Percentiles rank a stretch among this genome's conserved stretches.
Evolutionary conservation across 305 asterid species (phyloP).

Genomic region (Rubia tinctorum): DNA sequence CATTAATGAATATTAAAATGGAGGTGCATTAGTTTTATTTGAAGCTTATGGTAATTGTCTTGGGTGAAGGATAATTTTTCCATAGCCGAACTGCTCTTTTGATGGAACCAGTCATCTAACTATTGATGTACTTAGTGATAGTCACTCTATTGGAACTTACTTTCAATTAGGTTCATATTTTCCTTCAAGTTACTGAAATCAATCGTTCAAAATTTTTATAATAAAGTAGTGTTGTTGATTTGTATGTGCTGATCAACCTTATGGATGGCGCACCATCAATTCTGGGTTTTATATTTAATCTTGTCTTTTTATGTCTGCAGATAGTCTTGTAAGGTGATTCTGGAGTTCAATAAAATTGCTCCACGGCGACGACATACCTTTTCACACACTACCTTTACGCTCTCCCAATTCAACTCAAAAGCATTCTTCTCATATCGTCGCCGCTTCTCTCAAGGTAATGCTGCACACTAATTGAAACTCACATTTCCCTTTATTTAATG

Average conservation of each 20-base stretch:
- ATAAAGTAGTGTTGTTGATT: too few species aligned
- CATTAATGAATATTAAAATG: too few species aligned
- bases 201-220: too few species aligned
- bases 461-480: background rate
- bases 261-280: too few species aligned
- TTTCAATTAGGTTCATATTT: background rate
- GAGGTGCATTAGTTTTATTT: background rate
- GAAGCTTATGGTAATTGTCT: constrained; percentile 4
- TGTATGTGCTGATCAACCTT: too few species aligned
- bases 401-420: constrained; percentile 24
- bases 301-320: too few species aligned
- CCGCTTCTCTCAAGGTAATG: constrained; percentile 59
- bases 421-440: constrained; percentile 27
- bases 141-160: background rate
- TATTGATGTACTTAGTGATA: background rate
- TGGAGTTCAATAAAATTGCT: background rate
- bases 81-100: background rate
- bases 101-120: background rate
- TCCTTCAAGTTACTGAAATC: background rate
- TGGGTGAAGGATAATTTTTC: background rate
- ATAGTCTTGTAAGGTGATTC: too few species aligned
- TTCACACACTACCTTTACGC: constrained; percentile 23
- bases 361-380: constrained; percentile 23
- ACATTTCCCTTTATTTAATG: background rate
- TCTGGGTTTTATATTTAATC: too few species aligned